These are phyloP conservation scores for Clarireedia monteithiana DNA, from an alignment of 2,329 filamentous ascomycete genomes.

Conservation along the genomic window DNA sequence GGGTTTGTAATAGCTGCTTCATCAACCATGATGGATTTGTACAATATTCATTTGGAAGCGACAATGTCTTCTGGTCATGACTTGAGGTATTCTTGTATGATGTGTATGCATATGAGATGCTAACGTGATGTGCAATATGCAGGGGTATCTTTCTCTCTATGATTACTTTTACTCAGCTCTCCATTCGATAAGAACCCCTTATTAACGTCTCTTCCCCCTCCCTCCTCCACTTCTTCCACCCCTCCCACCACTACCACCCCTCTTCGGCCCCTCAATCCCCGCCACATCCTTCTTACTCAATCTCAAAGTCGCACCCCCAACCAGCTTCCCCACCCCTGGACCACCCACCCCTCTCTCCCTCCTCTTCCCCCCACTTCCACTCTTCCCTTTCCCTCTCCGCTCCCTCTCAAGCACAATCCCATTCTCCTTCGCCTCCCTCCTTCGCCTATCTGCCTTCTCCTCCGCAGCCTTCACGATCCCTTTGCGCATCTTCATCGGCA, in stretches of 20 bases:
- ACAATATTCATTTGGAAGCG: not conserved
- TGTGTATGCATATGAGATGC: not conserved
- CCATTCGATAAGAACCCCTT: not conserved
- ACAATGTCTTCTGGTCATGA: not conserved
- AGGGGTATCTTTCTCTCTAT: not conserved
- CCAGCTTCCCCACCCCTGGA: conserved; percentile 73
- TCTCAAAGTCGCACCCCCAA: conserved; percentile 63
- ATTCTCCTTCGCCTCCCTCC: conserved; percentile 78
- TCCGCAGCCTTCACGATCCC: conserved; percentile 68
- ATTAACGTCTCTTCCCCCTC: not conserved
- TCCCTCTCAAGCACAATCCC: conserved; percentile 74
- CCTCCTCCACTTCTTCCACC: conserved; percentile 21
- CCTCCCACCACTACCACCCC: conserved; percentile 28
- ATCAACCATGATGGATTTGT: not conserved
- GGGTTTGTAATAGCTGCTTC: not conserved
- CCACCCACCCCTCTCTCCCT: conserved; percentile 52
- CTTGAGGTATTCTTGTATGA: not conserved
- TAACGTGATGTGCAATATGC: not conserved
- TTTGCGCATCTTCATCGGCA: conserved; percentile 81
- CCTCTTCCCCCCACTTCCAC: conserved; percentile 47
- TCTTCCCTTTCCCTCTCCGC: conserved; percentile 38
- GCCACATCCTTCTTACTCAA: conserved; percentile 71
- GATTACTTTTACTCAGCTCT: not conserved
- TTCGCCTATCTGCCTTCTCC: conserved; percentile 59
- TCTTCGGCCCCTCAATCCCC: conserved; percentile 53